phyloP scores from a whole-genome alignment of 2,329 filamentous ascomycete species.

The Xylariomycetidae sp. region DNA sequence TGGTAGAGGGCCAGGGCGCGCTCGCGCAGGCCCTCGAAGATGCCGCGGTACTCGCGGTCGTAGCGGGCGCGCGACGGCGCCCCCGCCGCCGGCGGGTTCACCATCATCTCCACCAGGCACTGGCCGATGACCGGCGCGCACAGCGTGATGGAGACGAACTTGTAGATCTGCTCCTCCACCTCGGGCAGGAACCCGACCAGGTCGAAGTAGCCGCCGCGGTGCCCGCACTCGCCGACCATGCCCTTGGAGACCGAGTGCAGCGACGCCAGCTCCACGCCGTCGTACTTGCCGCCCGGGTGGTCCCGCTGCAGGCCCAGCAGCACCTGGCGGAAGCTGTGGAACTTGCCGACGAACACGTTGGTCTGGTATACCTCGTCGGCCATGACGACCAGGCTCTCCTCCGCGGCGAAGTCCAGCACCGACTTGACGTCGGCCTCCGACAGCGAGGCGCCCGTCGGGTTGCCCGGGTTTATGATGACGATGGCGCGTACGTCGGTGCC shows the following conservation, averaged over 20 bases:
- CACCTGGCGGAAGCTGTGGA: constrained; percentile 90
- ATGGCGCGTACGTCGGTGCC: constrained; percentile 87
- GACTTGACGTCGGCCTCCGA: constrained; percentile 70
- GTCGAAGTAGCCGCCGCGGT: constrained; percentile 97
- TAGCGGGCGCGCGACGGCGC: constrained; percentile 82
- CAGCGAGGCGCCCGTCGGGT: constrained; percentile 88
- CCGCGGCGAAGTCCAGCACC: constrained; percentile 80
- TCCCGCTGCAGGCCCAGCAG: constrained; percentile 76
- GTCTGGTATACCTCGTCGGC: constrained; percentile 99
- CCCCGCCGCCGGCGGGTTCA: constrained; percentile 82
- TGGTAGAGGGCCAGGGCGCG: constrained; percentile 82
- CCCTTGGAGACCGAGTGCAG: constrained; percentile 95
- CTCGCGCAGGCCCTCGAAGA: constrained; percentile 70
- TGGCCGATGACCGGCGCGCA: constrained; percentile 94
- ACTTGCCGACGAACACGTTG: constrained; percentile 91
- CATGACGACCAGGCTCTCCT: constrained; percentile 81
- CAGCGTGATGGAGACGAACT: constrained; percentile 95
- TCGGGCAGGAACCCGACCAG: constrained; percentile 79
- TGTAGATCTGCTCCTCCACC: constrained; percentile 93
- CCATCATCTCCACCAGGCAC: constrained; percentile 95
- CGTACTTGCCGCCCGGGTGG: constrained; percentile 68
- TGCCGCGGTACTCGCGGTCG: constrained; percentile 74
- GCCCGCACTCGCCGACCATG: constrained; percentile 97
- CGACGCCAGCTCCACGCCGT: constrained; percentile 81
- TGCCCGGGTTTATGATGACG: constrained; percentile 97